phyloP scores from a whole-genome alignment of 2,329 filamentous ascomycete genomes.

The Ceratocystis diversiconidia region DNA sequence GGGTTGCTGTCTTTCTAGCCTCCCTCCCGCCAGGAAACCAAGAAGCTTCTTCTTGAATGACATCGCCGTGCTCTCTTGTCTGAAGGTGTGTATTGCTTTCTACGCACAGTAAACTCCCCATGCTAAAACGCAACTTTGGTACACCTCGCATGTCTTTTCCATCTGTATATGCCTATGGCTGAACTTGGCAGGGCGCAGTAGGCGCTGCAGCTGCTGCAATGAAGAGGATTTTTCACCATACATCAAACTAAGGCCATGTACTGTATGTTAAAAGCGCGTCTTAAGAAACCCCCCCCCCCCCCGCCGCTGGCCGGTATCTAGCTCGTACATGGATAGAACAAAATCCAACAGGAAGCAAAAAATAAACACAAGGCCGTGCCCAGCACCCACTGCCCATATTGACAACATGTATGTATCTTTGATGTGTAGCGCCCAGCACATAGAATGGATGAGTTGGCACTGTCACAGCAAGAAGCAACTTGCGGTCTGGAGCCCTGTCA shows the following conservation, averaged over 20 bases:
- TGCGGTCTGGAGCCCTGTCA: background rate
- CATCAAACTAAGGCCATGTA: background rate
- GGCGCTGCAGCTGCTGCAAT: background rate
- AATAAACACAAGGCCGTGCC: background rate
- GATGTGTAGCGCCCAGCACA: background rate
- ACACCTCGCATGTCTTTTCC: no score
- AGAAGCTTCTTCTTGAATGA: background rate
- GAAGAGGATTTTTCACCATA: background rate
- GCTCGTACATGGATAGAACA: no score
- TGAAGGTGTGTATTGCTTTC: background rate
- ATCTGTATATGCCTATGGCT: background rate
- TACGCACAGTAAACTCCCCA: background rate
- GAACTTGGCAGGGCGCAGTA: background rate
- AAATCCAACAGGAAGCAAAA: background rate
- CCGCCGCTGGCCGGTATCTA: no score
- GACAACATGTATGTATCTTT: background rate
- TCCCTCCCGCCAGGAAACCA: background rate
- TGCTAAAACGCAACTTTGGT: no score
- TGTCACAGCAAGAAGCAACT: background rate
- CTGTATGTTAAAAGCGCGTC: background rate
- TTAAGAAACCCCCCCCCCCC: no score
- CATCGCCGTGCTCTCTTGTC: background rate
- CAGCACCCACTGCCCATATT: background rate
- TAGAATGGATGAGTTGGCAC: background rate
- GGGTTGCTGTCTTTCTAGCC: background rate